A percentile compares a stretch with the other conserved stretches of the same genome.
phyloP scores from a whole-genome alignment of 495 filamentous ascomycete genomes.

The Penicillium macrosclerotiorum region DNA sequence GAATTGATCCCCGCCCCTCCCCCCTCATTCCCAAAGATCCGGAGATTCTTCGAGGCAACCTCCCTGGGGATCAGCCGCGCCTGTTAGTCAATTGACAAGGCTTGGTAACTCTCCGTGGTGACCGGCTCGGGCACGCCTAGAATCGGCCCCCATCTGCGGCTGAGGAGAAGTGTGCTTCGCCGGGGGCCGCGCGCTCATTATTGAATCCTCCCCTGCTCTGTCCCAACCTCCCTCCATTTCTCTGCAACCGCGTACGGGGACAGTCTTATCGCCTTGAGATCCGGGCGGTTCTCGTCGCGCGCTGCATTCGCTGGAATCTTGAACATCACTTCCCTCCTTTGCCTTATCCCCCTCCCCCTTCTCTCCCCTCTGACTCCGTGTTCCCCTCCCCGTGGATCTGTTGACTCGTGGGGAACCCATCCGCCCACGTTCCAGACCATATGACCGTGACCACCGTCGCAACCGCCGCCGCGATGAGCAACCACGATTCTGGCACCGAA shows the following conservation, averaged over 20 bases:
- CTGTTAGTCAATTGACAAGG: no score
- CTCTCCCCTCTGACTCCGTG: neutral
- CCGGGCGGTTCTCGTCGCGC: no score
- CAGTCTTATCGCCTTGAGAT: no score
- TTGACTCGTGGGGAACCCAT: slow-evolving; percentile 4
- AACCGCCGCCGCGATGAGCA: slow-evolving; percentile 35
- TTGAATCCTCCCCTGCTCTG: neutral
- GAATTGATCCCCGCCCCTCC: no score
- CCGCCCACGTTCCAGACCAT: slow-evolving; percentile 14
- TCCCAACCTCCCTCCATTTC: neutral
- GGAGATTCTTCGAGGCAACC: no score
- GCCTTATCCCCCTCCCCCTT: neutral
- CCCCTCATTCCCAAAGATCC: no score
- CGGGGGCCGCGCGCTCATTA: neutral
- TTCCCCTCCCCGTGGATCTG: neutral
- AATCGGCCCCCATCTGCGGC: slow-evolving; percentile 1
- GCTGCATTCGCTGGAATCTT: no score
- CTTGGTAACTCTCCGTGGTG: slow-evolving; percentile 14
- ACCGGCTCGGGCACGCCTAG: neutral
- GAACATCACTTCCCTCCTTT: neutral
- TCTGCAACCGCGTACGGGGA: no score
- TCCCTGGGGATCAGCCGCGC: no score
- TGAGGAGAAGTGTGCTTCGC: neutral
- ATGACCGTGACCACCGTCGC: slow-evolving; percentile 50
- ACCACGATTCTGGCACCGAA: slow-evolving; percentile 39